Conservation (phyloP, 768 basidiomycete species). For the Russula lepida region DNA sequence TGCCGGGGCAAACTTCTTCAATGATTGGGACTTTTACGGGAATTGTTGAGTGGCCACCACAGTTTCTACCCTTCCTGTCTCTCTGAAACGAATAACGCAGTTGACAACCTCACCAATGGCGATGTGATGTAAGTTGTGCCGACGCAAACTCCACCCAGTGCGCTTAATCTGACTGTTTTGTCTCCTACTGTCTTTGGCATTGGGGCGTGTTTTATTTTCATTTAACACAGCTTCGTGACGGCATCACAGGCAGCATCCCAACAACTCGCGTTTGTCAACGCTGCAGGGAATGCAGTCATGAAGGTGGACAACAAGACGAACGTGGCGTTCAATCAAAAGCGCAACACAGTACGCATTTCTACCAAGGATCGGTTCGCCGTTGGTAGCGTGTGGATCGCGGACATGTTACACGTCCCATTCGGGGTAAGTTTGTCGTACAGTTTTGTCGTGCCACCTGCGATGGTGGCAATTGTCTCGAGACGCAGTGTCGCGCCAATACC, state of each 20-base stretch:
- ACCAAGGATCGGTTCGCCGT: constrained; percentile 46
- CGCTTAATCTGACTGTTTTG: not conserved
- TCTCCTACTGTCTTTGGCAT: not conserved
- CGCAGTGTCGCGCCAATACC: not conserved
- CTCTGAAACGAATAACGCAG: constrained; percentile 27
- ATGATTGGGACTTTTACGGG: constrained; percentile 19
- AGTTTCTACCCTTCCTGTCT: too few species aligned
- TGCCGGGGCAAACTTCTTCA: constrained; percentile 11
- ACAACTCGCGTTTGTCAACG: constrained; percentile 54
- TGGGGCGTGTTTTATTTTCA: not conserved
- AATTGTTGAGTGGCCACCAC: constrained; percentile 11
- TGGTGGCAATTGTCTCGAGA: not conserved
- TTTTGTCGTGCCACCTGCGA: too few species aligned
- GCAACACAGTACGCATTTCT: constrained; percentile 60
- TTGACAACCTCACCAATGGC: constrained; percentile 64
- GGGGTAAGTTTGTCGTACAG: constrained; percentile 35
- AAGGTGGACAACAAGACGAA: constrained; percentile 62
- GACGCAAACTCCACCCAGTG: not conserved
- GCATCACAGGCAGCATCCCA: constrained; percentile 35
- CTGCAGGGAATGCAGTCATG: constrained; percentile 66
- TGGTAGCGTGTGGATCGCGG: constrained; percentile 56
- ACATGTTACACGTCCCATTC: constrained; percentile 57
- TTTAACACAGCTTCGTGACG: constrained; percentile 38
- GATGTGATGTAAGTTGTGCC: constrained; percentile 39
- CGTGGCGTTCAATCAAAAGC: constrained; percentile 44